phyloP scores from a whole-genome alignment of 192 early-diverging fungal species.

The Dispira simplex region DNA sequence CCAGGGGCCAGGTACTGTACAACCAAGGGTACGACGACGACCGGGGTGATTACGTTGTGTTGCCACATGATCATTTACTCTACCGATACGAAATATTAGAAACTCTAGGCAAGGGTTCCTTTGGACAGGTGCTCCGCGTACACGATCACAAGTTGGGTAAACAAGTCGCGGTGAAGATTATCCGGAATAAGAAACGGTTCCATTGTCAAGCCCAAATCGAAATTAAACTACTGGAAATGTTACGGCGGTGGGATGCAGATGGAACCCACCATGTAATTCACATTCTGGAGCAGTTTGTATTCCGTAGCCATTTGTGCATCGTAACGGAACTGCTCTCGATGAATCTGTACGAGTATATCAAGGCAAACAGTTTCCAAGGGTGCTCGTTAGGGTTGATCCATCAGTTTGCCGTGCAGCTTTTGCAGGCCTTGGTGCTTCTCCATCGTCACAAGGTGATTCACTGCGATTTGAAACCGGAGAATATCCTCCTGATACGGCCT shows the following conservation, averaged over 20 bases:
- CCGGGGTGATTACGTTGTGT: constrained; percentile 82
- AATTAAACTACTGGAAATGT: constrained; percentile 78
- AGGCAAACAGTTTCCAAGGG: constrained; percentile 81
- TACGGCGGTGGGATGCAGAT: constrained; percentile 73
- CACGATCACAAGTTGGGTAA: constrained; percentile 84
- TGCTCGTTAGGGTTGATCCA: constrained; percentile 27
- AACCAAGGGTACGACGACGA: constrained; percentile 69
- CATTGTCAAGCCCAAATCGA: constrained; percentile 90
- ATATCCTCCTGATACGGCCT: constrained; percentile 66
- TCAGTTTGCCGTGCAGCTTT: constrained; percentile 60
- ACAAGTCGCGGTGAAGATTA: constrained; percentile 85
- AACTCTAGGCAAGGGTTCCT: constrained; percentile 84
- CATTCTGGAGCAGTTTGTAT: constrained; percentile 84
- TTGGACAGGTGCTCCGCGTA: constrained; percentile 90
- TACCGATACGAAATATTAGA: constrained; percentile 92
- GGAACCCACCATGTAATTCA: constrained; percentile 67
- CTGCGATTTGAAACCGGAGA: constrained; percentile 96
- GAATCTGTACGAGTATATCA: constrained; percentile 95
- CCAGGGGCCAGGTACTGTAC: constrained; percentile 7
- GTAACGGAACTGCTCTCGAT: constrained; percentile 85
- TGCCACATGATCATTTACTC: constrained; percentile 74
- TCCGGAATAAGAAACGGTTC: constrained; percentile 92
- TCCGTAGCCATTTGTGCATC: constrained; percentile 92
- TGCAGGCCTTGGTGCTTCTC: constrained; percentile 66
- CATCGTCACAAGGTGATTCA: constrained; percentile 68